These are phyloP conservation scores for Fusarium clavum DNA, from an alignment of 2,329 filamentous ascomycete genomes.

Conservation along the genomic window DNA sequence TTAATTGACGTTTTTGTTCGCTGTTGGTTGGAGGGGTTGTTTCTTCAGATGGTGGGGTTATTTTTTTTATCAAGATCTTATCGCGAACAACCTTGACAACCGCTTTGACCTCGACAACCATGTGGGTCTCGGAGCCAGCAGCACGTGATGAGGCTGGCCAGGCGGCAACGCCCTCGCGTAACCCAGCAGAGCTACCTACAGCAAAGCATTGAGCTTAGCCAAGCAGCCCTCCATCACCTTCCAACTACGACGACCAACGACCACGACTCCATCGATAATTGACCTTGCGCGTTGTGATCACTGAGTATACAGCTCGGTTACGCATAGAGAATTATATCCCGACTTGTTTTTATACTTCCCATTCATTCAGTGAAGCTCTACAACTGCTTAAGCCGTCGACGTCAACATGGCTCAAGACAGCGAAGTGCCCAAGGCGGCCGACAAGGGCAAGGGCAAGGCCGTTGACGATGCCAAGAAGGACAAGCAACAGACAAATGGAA, in stretches of 20 bases:
- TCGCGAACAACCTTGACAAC: constrained; percentile 36
- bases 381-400: constrained; percentile 48
- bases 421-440: constrained; percentile 83
- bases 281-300: constrained; percentile 23
- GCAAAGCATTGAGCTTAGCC: constrained; percentile 53
- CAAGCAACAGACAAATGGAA: constrained; percentile 76
- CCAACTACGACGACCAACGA: constrained; percentile 49
- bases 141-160: constrained; percentile 53
- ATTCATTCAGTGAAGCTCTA: constrained; percentile 42
- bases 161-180: constrained; percentile 61
- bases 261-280: constrained; percentile 39
- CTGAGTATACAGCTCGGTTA: constrained; percentile 17
- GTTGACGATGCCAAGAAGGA: constrained; percentile 77
- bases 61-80: constrained; percentile 49
- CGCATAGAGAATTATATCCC: constrained; percentile 8
- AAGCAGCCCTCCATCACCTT: constrained; percentile 53
- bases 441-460: constrained; percentile 98
- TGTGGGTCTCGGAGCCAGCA: not conserved
- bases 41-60: constrained; percentile 46
- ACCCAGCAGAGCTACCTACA: constrained; percentile 53
- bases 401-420: constrained; percentile 91
- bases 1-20: constrained; percentile 3
- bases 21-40: constrained; percentile 40
- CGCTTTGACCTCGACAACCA: not conserved
- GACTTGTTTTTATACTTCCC: constrained; percentile 18